A percentile compares a stretch with the other conserved stretches of the same genome.
Conservation (phyloP, 768 basidiomycete species). For the Hemileccinum impolitum region DNA sequence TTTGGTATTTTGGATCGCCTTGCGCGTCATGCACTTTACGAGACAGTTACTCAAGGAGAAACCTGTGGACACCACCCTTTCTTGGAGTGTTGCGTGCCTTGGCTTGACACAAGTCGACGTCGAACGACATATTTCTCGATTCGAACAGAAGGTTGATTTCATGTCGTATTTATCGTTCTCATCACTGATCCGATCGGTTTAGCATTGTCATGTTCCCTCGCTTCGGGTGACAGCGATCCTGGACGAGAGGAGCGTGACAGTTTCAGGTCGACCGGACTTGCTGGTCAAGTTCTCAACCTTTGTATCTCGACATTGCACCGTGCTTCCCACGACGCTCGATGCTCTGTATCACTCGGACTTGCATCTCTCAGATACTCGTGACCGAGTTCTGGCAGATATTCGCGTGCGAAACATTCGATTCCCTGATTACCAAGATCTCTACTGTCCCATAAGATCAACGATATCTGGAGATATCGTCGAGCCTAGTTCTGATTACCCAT, state of each 20-base stretch:
- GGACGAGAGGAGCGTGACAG: constrained; percentile 45
- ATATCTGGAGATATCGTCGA: constrained; percentile 38
- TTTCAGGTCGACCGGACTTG: constrained; percentile 56
- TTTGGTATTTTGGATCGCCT: constrained; percentile 50
- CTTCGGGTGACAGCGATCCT: constrained; percentile 52
- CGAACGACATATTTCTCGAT: constrained; percentile 25
- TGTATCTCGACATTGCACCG: constrained; percentile 33
- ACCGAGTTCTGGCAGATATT: constrained; percentile 44
- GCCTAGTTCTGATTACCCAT: constrained; percentile 15
- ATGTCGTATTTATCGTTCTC: background rate
- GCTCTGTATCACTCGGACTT: constrained; percentile 51
- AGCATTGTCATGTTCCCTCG: constrained; percentile 16
- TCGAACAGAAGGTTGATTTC: constrained; percentile 19
- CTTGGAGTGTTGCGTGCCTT: constrained; percentile 48
- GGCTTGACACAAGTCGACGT: constrained; percentile 26
- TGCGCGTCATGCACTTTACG: constrained; percentile 38
- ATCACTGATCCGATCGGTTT: background rate
- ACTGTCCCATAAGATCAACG: constrained; percentile 47
- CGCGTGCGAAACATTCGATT: constrained; percentile 44
- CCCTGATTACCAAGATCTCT: constrained; percentile 45
- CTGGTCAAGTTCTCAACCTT: constrained; percentile 41
- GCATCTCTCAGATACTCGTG: constrained; percentile 29
- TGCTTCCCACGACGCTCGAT: constrained; percentile 45
- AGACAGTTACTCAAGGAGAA: constrained; percentile 16
- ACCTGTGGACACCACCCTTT: constrained; percentile 24